phyloP scores from a whole-genome alignment of 2,329 filamentous ascomycete genomes.

The Myrmaecium sp. region DNA sequence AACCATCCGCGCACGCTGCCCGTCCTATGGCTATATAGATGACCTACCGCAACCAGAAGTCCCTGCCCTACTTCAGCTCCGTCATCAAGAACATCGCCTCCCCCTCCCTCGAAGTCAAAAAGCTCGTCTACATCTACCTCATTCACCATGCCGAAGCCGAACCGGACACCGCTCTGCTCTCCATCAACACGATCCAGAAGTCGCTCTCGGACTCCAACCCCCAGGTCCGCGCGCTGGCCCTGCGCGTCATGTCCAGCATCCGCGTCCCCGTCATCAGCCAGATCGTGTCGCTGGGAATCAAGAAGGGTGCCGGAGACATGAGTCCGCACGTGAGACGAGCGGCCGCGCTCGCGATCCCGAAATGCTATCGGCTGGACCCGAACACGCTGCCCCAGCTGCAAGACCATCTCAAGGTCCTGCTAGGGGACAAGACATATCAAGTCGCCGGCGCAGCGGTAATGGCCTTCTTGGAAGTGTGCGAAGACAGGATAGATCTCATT shows the following conservation, averaged over 20 bases:
- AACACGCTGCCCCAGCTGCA: slow-evolving; percentile 68
- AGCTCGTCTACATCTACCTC: slow-evolving; percentile 96
- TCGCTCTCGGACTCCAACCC: slow-evolving; percentile 86
- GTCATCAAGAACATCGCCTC: slow-evolving; percentile 97
- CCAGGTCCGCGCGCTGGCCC: slow-evolving; percentile 74
- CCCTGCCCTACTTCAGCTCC: slow-evolving; percentile 86
- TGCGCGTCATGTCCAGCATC: slow-evolving; percentile 95
- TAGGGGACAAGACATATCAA: slow-evolving; percentile 88
- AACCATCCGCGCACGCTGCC: neutral
- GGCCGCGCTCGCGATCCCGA: slow-evolving; percentile 83
- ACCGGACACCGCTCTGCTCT: slow-evolving; percentile 84
- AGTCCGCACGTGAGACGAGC: slow-evolving; percentile 85
- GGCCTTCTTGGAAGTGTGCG: slow-evolving; percentile 79
- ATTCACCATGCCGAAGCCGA: slow-evolving; percentile 93
- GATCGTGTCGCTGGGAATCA: slow-evolving; percentile 90
- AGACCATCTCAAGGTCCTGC: slow-evolving; percentile 59
- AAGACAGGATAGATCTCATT: slow-evolving; percentile 71
- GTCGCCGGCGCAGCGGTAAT: slow-evolving; percentile 88
- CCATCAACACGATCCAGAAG: slow-evolving; percentile 98
- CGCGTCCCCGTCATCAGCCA: slow-evolving; percentile 95
- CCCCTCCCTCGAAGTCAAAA: slow-evolving; percentile 87
- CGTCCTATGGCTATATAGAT: slow-evolving; percentile 49
- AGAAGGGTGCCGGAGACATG: slow-evolving; percentile 86
- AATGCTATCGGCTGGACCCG: slow-evolving; percentile 85
- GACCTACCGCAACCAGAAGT: slow-evolving; percentile 85